phyloP scores from a whole-genome alignment of 805 yeast genomes.

The Wickerhamomyces alni region DNA sequence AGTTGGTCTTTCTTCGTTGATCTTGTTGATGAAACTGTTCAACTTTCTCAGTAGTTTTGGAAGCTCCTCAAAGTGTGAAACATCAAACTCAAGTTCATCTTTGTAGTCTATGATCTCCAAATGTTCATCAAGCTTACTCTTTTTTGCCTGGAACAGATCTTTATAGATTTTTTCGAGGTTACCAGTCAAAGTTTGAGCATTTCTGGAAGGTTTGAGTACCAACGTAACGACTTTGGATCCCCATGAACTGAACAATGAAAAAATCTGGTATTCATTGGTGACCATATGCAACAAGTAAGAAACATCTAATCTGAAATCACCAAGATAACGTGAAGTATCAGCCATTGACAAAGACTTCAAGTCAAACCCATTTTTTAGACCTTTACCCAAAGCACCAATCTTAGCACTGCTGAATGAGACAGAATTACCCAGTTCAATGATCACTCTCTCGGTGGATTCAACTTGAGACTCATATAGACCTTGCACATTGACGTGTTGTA shows the following conservation, averaged over 20 bases:
- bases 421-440: constrained; percentile 70
- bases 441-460: constrained; percentile 61
- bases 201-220: constrained; percentile 61
- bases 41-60: constrained; percentile 52
- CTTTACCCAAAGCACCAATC: constrained; percentile 82
- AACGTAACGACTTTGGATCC: constrained; percentile 42
- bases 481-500: constrained; percentile 53
- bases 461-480: constrained; percentile 78
- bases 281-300: constrained; percentile 63
- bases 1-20: constrained; percentile 63
- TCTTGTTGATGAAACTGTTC: constrained; percentile 44
- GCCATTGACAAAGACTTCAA: constrained; percentile 44
- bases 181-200: constrained; percentile 59
- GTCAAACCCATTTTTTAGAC: constrained; percentile 81
- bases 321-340: constrained; percentile 48
- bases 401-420: constrained; percentile 63
- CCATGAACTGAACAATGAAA: constrained; percentile 62
- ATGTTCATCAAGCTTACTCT: constrained; percentile 35
- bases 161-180: constrained; percentile 48
- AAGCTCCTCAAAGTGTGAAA: constrained; percentile 47
- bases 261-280: constrained; percentile 72
- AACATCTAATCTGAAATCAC: constrained; percentile 47
- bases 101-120: constrained; percentile 48
- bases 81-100: constrained; percentile 46
- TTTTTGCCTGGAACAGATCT: constrained; percentile 45